Evolutionary conservation across 2,329 filamentous ascomycete species (phyloP).

Genomic region (Monilinia vaccinii-corymbosi): DNA sequence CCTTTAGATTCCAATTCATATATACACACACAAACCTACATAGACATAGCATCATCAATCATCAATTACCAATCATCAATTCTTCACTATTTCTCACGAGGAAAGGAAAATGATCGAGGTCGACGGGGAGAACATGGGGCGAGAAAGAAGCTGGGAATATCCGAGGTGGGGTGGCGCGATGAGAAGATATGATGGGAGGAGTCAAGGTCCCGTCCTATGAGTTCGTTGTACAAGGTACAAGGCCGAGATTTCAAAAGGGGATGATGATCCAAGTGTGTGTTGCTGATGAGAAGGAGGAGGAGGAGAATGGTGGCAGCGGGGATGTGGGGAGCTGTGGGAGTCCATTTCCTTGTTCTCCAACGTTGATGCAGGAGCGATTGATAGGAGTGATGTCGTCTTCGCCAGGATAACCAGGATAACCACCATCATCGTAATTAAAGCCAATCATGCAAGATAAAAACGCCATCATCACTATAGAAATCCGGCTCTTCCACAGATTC

Average conservation of each 20-base stretch:
- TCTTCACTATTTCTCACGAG: too few relatives aligned
- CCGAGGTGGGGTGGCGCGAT: background rate
- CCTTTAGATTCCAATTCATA: too few relatives aligned
- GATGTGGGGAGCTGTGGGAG: too few relatives aligned
- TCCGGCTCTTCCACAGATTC: conserved; percentile 13
- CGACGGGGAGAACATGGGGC: background rate
- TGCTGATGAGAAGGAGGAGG: background rate
- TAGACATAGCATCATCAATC: too few relatives aligned
- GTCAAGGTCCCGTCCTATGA: conserved; percentile 1
- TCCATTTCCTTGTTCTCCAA: background rate
- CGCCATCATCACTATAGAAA: conserved; percentile 10
- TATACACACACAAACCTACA: too few relatives aligned
- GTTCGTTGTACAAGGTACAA: background rate
- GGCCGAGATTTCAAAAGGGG: conserved; percentile 2
- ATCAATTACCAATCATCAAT: too few relatives aligned
- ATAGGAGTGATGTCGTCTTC: background rate
- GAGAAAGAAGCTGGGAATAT: background rate
- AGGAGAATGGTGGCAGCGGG: background rate
- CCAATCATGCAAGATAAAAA: conserved; percentile 2
- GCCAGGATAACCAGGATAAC: background rate
- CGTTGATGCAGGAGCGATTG: background rate
- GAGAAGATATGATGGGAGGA: background rate
- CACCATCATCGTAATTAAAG: background rate
- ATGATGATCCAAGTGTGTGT: conserved; percentile 3
- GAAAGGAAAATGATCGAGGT: background rate